Evolutionary conservation across 371 early-diverging fungal genomes (phyloP).

Genomic region (Rhizopus delemar): DNA sequence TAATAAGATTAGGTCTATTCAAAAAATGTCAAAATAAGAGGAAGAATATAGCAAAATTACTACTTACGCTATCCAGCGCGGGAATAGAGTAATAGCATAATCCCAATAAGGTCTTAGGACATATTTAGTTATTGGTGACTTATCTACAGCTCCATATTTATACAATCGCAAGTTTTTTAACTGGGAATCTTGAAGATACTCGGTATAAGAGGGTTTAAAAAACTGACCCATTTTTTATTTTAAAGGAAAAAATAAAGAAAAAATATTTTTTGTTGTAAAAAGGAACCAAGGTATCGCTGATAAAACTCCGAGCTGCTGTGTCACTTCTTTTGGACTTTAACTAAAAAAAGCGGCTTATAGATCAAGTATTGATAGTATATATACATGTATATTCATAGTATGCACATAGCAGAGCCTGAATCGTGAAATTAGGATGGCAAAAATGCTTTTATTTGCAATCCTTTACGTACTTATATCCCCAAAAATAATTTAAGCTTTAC

Average conservation of each 20-base stretch:
- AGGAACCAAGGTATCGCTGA: too few species aligned
- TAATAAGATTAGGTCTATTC: constrained; percentile 94
- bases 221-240: background rate
- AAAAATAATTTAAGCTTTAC: too few species aligned
- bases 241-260: background rate
- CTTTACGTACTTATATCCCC: too few species aligned
- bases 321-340: too few species aligned
- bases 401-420: too few species aligned
- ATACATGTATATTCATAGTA: too few species aligned
- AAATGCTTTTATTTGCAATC: too few species aligned
- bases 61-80: constrained; percentile 90
- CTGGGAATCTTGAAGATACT: constrained; percentile 46
- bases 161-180: constrained; percentile 78
- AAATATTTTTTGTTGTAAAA: background rate
- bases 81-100: constrained; percentile 85
- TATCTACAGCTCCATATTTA: constrained; percentile 84
- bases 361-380: too few species aligned
- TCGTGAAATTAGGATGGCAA: too few species aligned
- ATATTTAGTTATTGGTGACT: constrained; percentile 83
- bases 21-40: background rate
- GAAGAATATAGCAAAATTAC: background rate
- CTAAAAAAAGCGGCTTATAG: too few species aligned
- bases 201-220: constrained; percentile 22
- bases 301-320: too few species aligned
- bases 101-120: constrained; percentile 89